Base-by-base conservation (phyloP, 139 green algal genomes). In the Pseudopediastrum boryanum region DNA sequence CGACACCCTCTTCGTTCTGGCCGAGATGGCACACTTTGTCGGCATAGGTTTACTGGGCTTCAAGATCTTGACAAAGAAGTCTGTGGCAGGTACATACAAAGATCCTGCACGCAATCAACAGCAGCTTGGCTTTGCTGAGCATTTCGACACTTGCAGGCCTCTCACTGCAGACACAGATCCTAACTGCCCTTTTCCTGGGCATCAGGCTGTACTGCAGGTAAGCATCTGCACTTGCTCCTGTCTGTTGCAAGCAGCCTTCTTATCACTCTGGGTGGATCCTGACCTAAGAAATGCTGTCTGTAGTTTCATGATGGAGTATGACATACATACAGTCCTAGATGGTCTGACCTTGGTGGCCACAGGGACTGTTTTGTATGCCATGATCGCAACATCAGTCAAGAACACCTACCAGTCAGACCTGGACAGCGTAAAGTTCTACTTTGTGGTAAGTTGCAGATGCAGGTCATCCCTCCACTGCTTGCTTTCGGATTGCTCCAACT, bases 301-400 rank as follows among this genome's bases (percentile, higher is more conserved):
- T 87, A 97, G 92, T 84, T 94, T 99, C 80, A 95, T 98, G 89
- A 99, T 99, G 96, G 96, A 99, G 89, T 98, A 98, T 81, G 96
- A 99, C 85, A 95, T 99, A 64, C 96, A 99, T 89, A 99, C 96
- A 2, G 42, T 99, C 9, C 84, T 99, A 42, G 96, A 99, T 80
- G 70, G 87, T 1, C 59, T 97, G 19, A 98, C 96, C 4, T 85
- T 98, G 35, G 64, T 87, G 3, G 94, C 91, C 38, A 99, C 96
- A 1, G 65, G 78, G 41, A 96, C 84, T 65, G 94, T 99, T 6
- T 86, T 99, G 46, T 95, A 91, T 77, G 93, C 77, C 69, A 95
- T 99, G 84, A 59, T 85, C 3, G 51, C 80, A 2, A 83, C 87
- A n/a, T 82, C 82, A 21, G 80, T 95, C 54, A 87, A 86, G 70